Conservation (phyloP, 495 filamentous ascomycete genomes). For the Podospora pseudoanserina region DNA sequence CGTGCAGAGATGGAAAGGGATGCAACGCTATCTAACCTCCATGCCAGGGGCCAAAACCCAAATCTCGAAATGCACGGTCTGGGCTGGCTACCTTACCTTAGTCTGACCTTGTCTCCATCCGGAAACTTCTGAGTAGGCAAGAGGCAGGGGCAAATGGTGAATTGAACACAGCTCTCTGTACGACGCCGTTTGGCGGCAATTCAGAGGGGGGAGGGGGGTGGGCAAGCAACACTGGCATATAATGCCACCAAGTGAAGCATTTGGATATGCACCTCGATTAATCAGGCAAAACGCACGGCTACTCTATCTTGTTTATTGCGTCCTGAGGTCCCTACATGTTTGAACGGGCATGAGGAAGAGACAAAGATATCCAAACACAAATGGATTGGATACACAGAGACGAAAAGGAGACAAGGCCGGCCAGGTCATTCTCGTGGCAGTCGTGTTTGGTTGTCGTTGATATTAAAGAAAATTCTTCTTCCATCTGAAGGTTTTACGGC, state of each 20-base stretch:
- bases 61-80: conserved; percentile 1
- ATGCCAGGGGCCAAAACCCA: conserved; percentile 4
- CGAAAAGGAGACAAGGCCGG: background rate
- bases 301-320: conserved; percentile 2
- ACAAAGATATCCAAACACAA: background rate
- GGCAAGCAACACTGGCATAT: background rate
- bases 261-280: background rate
- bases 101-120: background rate
- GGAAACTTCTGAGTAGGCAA: background rate
- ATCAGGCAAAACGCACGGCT: conserved; percentile 2
- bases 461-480: background rate
- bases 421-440: background rate
- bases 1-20: background rate
- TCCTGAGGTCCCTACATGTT: background rate
- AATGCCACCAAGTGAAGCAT: background rate
- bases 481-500: background rate
- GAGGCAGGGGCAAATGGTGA: background rate
- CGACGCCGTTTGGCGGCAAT: conserved; percentile 3
- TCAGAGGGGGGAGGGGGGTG: background rate
- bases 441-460: background rate
- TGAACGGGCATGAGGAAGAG: background rate
- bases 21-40: conserved; percentile 2
- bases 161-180: background rate
- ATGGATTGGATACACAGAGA: background rate
- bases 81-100: background rate